Conservation (phyloP, 495 filamentous ascomycete species). For the Annulohypoxylon bovei region DNA sequence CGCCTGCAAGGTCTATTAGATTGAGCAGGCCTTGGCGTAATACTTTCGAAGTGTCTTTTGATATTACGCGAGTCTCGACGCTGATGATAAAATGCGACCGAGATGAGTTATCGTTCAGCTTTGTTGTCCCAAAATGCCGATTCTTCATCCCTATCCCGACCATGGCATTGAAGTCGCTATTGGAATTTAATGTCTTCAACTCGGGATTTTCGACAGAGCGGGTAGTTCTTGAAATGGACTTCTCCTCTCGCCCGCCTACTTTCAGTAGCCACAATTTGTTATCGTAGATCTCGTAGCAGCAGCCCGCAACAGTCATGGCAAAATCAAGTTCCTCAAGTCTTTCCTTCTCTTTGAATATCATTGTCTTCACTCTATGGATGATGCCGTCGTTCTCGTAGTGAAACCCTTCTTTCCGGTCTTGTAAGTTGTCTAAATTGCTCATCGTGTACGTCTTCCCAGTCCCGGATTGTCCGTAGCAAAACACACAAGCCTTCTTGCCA, state of each 20-base stretch:
- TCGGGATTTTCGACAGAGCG: neutral
- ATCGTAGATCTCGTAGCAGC: slow-evolving; percentile 97
- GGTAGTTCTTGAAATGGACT: slow-evolving; percentile 58
- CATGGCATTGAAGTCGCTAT: slow-evolving; percentile 27
- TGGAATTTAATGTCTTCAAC: slow-evolving; percentile 1
- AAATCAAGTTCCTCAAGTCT: slow-evolving; percentile 86
- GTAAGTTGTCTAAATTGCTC: slow-evolving; percentile 73
- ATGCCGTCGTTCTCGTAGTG: slow-evolving; percentile 96
- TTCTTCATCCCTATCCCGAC: slow-evolving; percentile 26
- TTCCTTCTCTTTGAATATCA: slow-evolving; percentile 87
- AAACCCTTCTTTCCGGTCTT: slow-evolving; percentile 52
- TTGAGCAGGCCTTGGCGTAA: slow-evolving; percentile 66
- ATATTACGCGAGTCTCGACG: slow-evolving; percentile 46
- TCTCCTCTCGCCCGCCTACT: slow-evolving; percentile 78
- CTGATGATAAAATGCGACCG: slow-evolving; percentile 60
- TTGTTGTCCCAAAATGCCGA: slow-evolving; percentile 72
- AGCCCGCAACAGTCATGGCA: slow-evolving; percentile 86
- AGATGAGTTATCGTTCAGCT: slow-evolving; percentile 60
- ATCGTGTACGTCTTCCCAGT: slow-evolving; percentile 97
- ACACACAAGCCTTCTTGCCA: slow-evolving; percentile 97
- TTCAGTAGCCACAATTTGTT: slow-evolving; percentile 90
- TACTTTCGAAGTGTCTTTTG: slow-evolving; percentile 71
- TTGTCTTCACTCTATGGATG: slow-evolving; percentile 88
- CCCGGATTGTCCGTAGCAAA: slow-evolving; percentile 97
- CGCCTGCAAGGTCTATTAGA: slow-evolving; percentile 60